phyloP scores from a whole-genome alignment of 495 filamentous ascomycete genomes.

The Talaromyces borbonicus region DNA sequence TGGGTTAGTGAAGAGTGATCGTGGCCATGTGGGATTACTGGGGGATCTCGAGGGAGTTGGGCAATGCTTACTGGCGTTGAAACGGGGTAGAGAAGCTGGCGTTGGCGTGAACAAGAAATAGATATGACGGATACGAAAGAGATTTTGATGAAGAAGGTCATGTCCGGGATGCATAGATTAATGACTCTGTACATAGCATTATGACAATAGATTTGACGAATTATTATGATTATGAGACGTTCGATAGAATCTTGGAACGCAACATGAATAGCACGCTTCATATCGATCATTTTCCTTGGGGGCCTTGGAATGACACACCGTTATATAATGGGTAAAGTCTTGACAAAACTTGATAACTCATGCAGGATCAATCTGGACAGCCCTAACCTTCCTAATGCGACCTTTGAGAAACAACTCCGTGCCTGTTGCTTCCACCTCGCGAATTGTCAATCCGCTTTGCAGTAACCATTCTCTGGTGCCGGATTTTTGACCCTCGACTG shows the following conservation, averaged over 20 bases:
- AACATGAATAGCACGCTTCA: too few species aligned
- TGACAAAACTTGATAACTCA: background rate
- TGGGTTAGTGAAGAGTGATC: conserved; percentile 66
- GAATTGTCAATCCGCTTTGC: background rate
- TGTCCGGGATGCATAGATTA: background rate
- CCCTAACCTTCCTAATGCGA: conserved; percentile 9
- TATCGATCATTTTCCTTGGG: too few species aligned
- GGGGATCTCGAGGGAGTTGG: conserved; percentile 81
- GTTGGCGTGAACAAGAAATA: conserved; percentile 36
- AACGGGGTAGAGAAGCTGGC: conserved; percentile 56
- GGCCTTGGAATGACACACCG: too few species aligned
- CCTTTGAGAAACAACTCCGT: conserved; percentile 9
- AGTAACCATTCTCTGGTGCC: background rate
- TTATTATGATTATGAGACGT: background rate
- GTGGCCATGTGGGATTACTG: conserved; percentile 77
- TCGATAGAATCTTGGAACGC: too few species aligned
- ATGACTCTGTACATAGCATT: conserved; percentile 4
- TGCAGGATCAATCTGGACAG: conserved; percentile 8
- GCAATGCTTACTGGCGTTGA: conserved; percentile 55
- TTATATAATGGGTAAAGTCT: too few species aligned
- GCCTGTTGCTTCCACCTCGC: background rate
- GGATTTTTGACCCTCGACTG: background rate
- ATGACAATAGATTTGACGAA: background rate
- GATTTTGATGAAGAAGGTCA: too few species aligned
- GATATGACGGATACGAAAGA: background rate